Percentiles rank a stretch among this genome's conserved stretches.
phyloP scores from a whole-genome alignment of 768 basidiomycete genomes.

The Suillus spraguei region DNA sequence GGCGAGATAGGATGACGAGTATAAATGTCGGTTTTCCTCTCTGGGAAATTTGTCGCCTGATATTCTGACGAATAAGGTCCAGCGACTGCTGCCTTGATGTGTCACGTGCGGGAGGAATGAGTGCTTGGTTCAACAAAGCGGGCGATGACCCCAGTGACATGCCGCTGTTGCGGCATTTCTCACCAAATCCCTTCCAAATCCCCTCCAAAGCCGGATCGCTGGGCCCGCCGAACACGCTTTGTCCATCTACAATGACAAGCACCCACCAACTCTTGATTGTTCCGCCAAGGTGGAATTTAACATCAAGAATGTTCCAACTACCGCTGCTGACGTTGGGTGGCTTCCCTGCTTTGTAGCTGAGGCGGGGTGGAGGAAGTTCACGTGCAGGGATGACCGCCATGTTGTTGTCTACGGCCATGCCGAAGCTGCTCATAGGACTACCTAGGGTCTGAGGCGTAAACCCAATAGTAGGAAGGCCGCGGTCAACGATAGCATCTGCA shows the following conservation, averaged over 20 bases:
- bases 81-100: conserved; percentile 42
- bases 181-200: too few species aligned
- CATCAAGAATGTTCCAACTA: conserved; percentile 76
- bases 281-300: conserved; percentile 65
- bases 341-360: conserved; percentile 55
- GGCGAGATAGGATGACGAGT: conserved; percentile 65
- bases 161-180: conserved; percentile 61
- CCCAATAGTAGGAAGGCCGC: conserved; percentile 62
- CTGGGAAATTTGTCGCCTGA: too few species aligned
- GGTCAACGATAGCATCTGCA: conserved; percentile 54
- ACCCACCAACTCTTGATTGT: conserved; percentile 64
- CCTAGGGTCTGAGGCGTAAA: conserved; percentile 40
- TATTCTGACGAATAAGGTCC: conserved; percentile 41
- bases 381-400: conserved; percentile 71
- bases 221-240: conserved; percentile 39
- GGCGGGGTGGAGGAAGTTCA: conserved; percentile 57
- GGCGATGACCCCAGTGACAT: conserved; percentile 33
- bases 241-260: conserved; percentile 58
- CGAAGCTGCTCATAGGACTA: conserved; percentile 54
- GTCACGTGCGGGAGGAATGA: too few species aligned
- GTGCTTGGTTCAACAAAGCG: too few species aligned
- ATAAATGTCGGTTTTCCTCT: conserved; percentile 59
- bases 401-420: conserved; percentile 51
- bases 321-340: conserved; percentile 53
- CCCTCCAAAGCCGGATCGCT: conserved; percentile 38